These are phyloP conservation scores for Trametes meyenii DNA, from an alignment of 768 basidiomycete genomes.

Conservation along the genomic window DNA sequence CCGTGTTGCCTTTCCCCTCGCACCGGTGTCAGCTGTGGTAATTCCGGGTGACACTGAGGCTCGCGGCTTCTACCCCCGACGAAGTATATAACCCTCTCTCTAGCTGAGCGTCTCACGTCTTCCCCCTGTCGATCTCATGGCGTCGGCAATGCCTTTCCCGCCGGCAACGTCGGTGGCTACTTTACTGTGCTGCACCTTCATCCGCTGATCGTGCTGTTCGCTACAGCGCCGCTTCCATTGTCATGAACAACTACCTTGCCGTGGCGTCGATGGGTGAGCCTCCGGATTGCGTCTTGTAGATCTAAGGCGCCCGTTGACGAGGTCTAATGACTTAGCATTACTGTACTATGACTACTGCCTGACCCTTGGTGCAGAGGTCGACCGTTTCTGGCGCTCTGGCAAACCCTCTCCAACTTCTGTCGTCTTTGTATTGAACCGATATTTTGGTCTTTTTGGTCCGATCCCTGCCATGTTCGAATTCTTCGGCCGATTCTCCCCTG, in stretches of 20 bases:
- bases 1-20: no score
- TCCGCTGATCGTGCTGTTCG: background rate
- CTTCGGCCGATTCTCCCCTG: conserved; percentile 3
- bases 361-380: conserved; percentile 46
- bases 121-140: no score
- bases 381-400: conserved; percentile 45
- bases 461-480: conserved; percentile 22
- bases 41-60: no score
- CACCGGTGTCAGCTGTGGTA: no score
- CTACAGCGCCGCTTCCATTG: background rate
- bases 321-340: conserved; percentile 23
- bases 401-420: conserved; percentile 20
- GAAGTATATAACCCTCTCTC: no score
- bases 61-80: no score
- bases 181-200: no score
- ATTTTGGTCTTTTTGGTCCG: conserved; percentile 26
- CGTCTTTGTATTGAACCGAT: conserved; percentile 30
- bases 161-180: no score
- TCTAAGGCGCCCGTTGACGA: background rate
- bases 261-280: background rate
- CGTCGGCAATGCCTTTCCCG: no score
- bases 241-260: background rate
- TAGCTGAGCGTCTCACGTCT: no score
- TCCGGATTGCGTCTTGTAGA: background rate
- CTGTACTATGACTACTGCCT: conserved; percentile 49